Evolutionary conservation across 495 filamentous ascomycete genomes (phyloP), one percentile per base, ranked within the genome.

Genomic region (Hypoxylon crocopeplum): DNA sequence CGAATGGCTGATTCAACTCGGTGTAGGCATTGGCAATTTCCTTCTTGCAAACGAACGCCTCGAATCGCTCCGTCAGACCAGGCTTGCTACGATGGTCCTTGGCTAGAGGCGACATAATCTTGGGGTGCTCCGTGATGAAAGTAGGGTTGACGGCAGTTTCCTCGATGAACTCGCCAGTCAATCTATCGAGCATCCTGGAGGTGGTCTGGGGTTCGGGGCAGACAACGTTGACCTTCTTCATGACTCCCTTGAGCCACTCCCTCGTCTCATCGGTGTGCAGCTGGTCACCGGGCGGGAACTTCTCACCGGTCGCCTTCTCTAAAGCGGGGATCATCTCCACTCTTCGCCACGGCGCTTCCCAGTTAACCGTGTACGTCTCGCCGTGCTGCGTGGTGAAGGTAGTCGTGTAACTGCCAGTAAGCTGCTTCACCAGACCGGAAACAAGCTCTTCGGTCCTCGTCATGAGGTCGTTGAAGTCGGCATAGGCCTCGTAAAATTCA

Each of bases 41-140:
- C 83, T 97, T 97, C 81, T 91, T 96, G 83, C 89, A 92, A 24
- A 96, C 95, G 68, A 98, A 98, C 15, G 90, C 92, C 77, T 98
- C 94, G 76, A 97, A 97, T 48, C 95, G 87, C 77, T 98, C 94
- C 72, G 92, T 96, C 11, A 98, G 84, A 64, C 95, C 95, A 39
- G 86, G 81, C 57, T 85, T 82, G 54, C 77, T 67, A 56, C 95
- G 89, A 77, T 97, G 90, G 75, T 90, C 91, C 82, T 99, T 98
- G 80, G 94, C 95, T 22, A 98, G 81, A 3, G 94, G 94, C 15
- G 90, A 94, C 95, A 99, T 99, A 86, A 52, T 59, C 29, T 58
- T 49, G 17, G 51, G 60, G 25, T 58, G 68, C 37, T 87, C 87
- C 33, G 82, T 90, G 74, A 98, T 97, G 82, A 97, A 98, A 53